phyloP scores from a whole-genome alignment of 2,329 filamentous ascomycete genomes.

The Ophiosphaerella korrae region DNA sequence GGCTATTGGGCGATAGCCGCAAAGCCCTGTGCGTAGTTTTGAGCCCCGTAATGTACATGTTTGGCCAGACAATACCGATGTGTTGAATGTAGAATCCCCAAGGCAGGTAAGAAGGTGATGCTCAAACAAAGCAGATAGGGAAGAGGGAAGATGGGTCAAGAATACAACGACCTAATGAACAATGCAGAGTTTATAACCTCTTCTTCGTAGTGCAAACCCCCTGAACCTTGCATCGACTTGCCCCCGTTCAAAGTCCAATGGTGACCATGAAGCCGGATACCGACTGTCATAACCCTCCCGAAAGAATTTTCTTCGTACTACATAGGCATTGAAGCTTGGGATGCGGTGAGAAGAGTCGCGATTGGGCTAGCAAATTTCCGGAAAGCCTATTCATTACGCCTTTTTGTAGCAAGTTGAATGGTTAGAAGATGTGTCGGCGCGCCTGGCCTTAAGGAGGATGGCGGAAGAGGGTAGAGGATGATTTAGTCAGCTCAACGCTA shows the following conservation, averaged over 20 bases:
- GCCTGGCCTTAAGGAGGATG: no score
- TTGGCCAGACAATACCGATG: not conserved
- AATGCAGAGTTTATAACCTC: not conserved
- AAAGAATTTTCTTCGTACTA: no score
- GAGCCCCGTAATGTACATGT: not conserved
- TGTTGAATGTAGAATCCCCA: not conserved
- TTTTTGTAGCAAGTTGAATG: no score
- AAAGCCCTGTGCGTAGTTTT: not conserved
- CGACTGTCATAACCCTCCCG: not conserved
- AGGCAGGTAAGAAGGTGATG: no score
- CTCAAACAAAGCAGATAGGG: not conserved
- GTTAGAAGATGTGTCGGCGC: no score
- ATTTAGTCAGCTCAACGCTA: no score
- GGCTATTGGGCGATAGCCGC: not conserved
- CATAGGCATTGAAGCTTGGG: no score
- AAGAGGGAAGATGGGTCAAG: not conserved
- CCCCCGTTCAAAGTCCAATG: not conserved
- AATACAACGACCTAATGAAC: not conserved
- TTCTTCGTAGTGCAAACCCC: not conserved
- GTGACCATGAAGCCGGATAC: not conserved
- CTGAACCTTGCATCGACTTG: not conserved
- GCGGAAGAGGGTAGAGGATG: no score
- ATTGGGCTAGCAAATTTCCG: no score
- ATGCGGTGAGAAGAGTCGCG: no score
- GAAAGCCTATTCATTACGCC: no score